Conservation (phyloP, 139 green algal genomes). For the Haematococcus sp. region DNA sequence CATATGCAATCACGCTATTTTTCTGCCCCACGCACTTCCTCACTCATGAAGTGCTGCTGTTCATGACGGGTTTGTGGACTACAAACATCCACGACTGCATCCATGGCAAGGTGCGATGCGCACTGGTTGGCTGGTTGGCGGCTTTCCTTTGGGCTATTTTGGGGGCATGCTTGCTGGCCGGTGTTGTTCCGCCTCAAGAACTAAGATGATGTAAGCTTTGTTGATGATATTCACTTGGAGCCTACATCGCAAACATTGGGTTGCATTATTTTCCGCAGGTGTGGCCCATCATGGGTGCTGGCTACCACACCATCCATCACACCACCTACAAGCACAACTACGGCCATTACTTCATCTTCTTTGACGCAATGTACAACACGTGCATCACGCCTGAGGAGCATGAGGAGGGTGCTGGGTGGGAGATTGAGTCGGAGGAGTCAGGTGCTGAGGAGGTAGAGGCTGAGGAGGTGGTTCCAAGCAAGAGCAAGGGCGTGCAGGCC, state of each 20-base stretch:
- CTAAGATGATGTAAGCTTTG: too few species aligned
- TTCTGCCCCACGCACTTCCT: slow-evolving; percentile 90
- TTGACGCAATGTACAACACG: slow-evolving; percentile 85
- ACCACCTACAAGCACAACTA: slow-evolving; percentile 95
- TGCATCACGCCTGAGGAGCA: slow-evolving; percentile 54
- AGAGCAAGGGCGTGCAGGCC: too few species aligned
- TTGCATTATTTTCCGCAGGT: slow-evolving; percentile 17
- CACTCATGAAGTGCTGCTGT: slow-evolving; percentile 91
- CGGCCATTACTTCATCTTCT: slow-evolving; percentile 89
- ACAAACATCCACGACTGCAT: slow-evolving; percentile 96
- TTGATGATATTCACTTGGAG: too few species aligned
- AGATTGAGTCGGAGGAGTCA: too few species aligned
- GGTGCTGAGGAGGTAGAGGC: too few species aligned
- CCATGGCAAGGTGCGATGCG: slow-evolving; percentile 56
- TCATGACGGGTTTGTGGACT: slow-evolving; percentile 91
- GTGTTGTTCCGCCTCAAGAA: too few species aligned
- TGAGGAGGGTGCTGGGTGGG: slow-evolving; percentile 12
- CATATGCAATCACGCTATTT: slow-evolving; percentile 83
- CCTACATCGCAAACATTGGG: neutral
- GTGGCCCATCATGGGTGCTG: slow-evolving; percentile 91
- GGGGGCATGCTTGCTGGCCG: too few species aligned
- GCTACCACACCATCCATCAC: slow-evolving; percentile 96
- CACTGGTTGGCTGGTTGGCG: neutral
- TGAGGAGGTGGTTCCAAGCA: too few species aligned
- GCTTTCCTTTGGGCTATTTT: too few species aligned